Evolutionary conservation across 257 asterid genomes (phyloP), one percentile per base, ranked within the genome.

Genomic region (Primulina huaijiensis): DNA sequence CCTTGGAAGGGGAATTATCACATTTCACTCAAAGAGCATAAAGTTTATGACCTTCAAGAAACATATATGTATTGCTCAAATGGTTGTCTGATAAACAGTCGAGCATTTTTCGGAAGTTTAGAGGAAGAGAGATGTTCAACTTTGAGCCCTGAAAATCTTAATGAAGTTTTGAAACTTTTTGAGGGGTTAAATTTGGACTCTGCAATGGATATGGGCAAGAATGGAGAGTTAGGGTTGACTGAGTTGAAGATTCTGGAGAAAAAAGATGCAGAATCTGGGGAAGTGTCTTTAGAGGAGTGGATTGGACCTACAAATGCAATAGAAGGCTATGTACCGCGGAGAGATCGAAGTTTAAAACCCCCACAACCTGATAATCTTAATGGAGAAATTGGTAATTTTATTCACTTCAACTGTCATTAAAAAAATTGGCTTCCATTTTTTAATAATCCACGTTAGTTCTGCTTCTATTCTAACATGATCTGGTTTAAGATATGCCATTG

Each of bases 301-400:
- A 72, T 88, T 72, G 99, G 99, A 63, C 92, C 96, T 34, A 80
- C 97, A 25, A 83, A 86, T 79, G 97, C 97, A 20, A 88, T 94
- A 78, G 99, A 94, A 66, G 99, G 97, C 76, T 94, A 94, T 82
- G 90, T 90, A 66, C 99, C 97, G 9, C 85, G 75, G 65, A 85
- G 65, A 68, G 90, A 85, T 64, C 76, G 43, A 5, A 77, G 61
- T 68, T 3, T 53, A 67, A 82, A 73, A 65, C 53, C 81, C 20
- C 72, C 40, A 59, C 81, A 63, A 38, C 37, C 65, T 29, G 64
- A 65, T 68, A 81, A 52, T 67, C 65, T 31, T 38, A 80, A 79
- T 77, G 88, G 89, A 85, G 85, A 8, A 64, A 50, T 30, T 59
- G 35, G 19, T 43, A 9, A 23, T 64, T 33, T 60, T 31, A 27